Conservation (phyloP, 805 yeast genomes). For the Henningerozyma blattae region DNA sequence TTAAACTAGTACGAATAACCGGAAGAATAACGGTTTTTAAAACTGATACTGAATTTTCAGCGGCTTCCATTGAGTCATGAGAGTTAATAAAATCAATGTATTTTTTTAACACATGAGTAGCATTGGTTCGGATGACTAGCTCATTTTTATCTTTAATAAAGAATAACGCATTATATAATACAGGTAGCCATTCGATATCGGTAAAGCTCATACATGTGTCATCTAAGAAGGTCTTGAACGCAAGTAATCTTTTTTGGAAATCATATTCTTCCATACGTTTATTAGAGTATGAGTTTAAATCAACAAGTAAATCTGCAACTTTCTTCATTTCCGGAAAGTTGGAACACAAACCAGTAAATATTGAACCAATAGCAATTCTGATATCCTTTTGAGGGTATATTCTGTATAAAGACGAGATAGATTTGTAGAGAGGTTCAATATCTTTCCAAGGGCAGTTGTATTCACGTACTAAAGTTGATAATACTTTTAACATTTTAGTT, state of each 20-base stretch:
- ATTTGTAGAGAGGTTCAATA: conserved; percentile 36
- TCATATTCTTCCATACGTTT: conserved; percentile 63
- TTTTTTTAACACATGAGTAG: conserved; percentile 48
- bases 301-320: conserved; percentile 43
- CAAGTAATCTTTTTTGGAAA: conserved; percentile 59
- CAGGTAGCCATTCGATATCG: conserved; percentile 65
- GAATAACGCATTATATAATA: conserved; percentile 54
- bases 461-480: conserved; percentile 41
- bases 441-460: conserved; percentile 43
- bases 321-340: conserved; percentile 32
- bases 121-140: conserved; percentile 66
- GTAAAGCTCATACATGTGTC: conserved; percentile 31
- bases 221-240: conserved; percentile 58
- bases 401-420: conserved; percentile 47
- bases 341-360: conserved; percentile 48
- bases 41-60: conserved; percentile 20
- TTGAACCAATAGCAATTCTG: conserved; percentile 46
- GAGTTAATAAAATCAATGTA: conserved; percentile 47
- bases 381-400: conserved; percentile 46
- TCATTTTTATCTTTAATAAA: conserved; percentile 72
- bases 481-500: conserved; percentile 42
- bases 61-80: conserved; percentile 17
- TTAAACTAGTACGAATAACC: conserved; percentile 50
- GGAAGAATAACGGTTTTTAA: conserved; percentile 52
- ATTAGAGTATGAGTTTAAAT: conserved; percentile 56